Percentiles rank a stretch among this genome's conserved stretches.
These are phyloP conservation scores for Diplodia sapinea DNA, from an alignment of 2,329 filamentous ascomycete genomes.

Conservation along the genomic window DNA sequence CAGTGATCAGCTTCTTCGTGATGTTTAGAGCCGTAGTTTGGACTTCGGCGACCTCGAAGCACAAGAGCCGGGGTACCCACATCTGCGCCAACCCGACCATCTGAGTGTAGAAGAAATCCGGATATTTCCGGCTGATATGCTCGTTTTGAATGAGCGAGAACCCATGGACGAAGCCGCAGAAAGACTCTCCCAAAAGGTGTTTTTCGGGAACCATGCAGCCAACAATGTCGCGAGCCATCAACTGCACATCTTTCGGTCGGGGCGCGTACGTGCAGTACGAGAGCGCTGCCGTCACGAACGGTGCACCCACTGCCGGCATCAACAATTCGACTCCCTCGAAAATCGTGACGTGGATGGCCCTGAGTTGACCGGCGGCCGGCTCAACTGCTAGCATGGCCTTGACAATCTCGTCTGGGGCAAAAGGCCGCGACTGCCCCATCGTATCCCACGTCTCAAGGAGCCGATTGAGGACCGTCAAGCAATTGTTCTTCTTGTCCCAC, in stretches of 20 bases:
- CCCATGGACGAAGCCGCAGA: slow-evolving; percentile 38
- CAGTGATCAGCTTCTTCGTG: slow-evolving; percentile 38
- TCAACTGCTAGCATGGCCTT: slow-evolving; percentile 38
- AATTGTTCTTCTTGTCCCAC: slow-evolving; percentile 42
- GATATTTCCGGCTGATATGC: slow-evolving; percentile 35
- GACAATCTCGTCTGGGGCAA: slow-evolving; percentile 42
- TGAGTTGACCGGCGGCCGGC: slow-evolving; percentile 31
- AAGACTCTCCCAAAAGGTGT: slow-evolving; percentile 30
- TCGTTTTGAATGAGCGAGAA: slow-evolving; percentile 36
- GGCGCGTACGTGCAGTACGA: slow-evolving; percentile 41
- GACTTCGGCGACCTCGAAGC: slow-evolving; percentile 41
- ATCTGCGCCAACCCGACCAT: slow-evolving; percentile 35
- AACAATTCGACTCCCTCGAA: slow-evolving; percentile 40
- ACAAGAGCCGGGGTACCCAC: slow-evolving; percentile 39
- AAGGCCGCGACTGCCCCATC: slow-evolving; percentile 37
- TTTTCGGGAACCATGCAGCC: slow-evolving; percentile 36
- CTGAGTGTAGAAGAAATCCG: slow-evolving; percentile 38
- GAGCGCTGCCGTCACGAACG: slow-evolving; percentile 43
- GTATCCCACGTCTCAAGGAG: slow-evolving; percentile 45
- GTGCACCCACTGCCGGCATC: slow-evolving; percentile 39
- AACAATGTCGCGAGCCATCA: slow-evolving; percentile 38
- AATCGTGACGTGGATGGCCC: slow-evolving; percentile 38
- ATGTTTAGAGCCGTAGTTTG: slow-evolving; percentile 37
- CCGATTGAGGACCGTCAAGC: slow-evolving; percentile 44
- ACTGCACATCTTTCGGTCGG: slow-evolving; percentile 33